These are phyloP conservation scores for Wickerhamiella australiensis DNA, from an alignment of 805 yeast species.

Conservation along the genomic window DNA sequence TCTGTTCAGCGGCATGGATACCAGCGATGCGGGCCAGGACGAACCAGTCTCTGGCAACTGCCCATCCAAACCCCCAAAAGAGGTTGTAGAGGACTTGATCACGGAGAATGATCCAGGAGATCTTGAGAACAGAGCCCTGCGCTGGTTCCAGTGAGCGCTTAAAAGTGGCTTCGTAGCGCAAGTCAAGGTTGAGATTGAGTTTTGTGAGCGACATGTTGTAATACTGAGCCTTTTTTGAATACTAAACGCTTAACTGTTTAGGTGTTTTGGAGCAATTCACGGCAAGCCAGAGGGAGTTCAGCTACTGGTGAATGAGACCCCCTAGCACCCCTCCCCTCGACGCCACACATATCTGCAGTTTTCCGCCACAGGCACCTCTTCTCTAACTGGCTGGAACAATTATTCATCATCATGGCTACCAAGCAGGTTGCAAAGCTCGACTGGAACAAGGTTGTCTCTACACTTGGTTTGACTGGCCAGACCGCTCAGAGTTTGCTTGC, in stretches of 20 bases:
- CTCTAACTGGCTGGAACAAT: not conserved
- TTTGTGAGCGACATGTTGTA: not conserved
- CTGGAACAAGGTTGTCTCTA: slow-evolving; percentile 84
- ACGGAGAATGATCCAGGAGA: slow-evolving; percentile 23
- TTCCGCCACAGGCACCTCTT: not conserved
- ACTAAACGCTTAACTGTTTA: no score
- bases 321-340: no score
- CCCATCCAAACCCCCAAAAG: slow-evolving; percentile 29
- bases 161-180: slow-evolving; percentile 8
- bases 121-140: slow-evolving; percentile 22
- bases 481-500: slow-evolving; percentile 81
- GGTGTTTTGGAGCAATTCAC: no score
- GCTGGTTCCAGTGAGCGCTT: slow-evolving; percentile 24
- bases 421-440: slow-evolving; percentile 62
- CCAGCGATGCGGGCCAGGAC: slow-evolving; percentile 15
- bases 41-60: slow-evolving; percentile 22
- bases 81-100: slow-evolving; percentile 29
- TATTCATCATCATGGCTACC: slow-evolving; percentile 16
- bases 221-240: no score
- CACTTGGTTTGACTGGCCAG: slow-evolving; percentile 83
- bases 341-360: not conserved
- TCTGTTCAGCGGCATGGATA: slow-evolving; percentile 12
- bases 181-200: slow-evolving; percentile 3
- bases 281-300: no score
- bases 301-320: no score